Evolutionary conservation across 2,329 filamentous ascomycete genomes (phyloP).

Genomic region (Fusarium compactum): DNA sequence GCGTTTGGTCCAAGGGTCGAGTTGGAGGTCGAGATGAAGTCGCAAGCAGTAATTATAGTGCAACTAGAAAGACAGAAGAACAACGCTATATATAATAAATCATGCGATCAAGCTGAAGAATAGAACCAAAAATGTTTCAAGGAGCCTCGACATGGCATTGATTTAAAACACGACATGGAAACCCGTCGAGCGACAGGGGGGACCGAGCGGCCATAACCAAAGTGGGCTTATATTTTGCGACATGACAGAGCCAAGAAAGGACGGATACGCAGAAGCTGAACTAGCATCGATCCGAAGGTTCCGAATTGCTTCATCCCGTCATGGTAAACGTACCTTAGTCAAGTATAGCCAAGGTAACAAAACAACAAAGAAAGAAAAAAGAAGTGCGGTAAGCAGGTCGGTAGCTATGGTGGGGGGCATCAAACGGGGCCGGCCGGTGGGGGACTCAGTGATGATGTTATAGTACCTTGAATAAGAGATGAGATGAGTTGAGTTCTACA

Average conservation of each 20-base stretch:
- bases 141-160: conserved; percentile 26
- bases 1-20: neutral
- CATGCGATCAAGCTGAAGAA: conserved; percentile 23
- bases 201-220: conserved; percentile 6
- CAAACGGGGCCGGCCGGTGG: conserved; percentile 35
- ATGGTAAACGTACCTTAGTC: neutral
- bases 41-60: conserved; percentile 8
- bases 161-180: conserved; percentile 20
- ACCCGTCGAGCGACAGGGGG: conserved; percentile 1
- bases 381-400: conserved; percentile 29
- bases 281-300: conserved; percentile 41
- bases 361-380: neutral
- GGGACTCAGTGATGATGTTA: conserved; percentile 1
- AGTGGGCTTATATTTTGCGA: conserved; percentile 16
- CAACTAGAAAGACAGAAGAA: neutral
- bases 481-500: neutral
- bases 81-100: neutral
- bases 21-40: neutral
- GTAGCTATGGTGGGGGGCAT: conserved; percentile 17
- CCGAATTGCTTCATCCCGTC: conserved; percentile 47
- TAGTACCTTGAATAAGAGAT: neutral
- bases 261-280: neutral
- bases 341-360: neutral
- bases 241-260: conserved; percentile 15
- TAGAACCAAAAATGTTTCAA: conserved; percentile 25